These are phyloP conservation scores for Rhododendron ferrugineum DNA, from an alignment of 148 eudicot genomes.

Conservation along the genomic window DNA sequence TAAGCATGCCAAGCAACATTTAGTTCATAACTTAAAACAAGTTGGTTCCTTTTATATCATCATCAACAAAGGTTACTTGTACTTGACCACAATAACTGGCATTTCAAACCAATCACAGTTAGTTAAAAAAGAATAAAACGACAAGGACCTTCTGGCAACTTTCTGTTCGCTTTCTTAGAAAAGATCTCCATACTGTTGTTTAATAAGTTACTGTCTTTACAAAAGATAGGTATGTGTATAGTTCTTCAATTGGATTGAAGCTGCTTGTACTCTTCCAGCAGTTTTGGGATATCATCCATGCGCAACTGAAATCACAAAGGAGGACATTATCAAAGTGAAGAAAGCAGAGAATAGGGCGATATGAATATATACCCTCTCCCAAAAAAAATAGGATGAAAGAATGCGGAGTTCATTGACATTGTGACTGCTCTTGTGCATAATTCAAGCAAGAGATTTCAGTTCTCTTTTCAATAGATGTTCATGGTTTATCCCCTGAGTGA, in stretches of 20 bases:
- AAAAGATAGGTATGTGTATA: background rate
- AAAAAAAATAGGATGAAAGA: background rate
- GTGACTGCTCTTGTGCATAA: background rate
- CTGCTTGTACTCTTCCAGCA: slow-evolving; percentile 46
- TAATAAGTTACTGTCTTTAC: background rate
- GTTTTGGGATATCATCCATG: slow-evolving; percentile 51
- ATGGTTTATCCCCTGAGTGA: background rate
- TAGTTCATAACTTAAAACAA: background rate
- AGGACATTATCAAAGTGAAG: background rate
- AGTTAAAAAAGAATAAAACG: background rate
- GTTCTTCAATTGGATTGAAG: slow-evolving; percentile 20
- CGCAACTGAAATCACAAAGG: slow-evolving; percentile 37
- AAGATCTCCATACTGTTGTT: background rate
- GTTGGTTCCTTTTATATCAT: background rate
- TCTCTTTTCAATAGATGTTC: background rate
- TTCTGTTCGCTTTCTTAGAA: background rate
- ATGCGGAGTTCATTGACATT: background rate
- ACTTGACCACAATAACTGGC: background rate
- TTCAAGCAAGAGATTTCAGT: background rate
- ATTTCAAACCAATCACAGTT: background rate
- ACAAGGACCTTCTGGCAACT: background rate
- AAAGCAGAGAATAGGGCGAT: background rate
- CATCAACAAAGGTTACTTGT: background rate
- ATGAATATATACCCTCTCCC: background rate
- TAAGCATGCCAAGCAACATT: background rate